Base-by-base conservation (phyloP, 1,284 basidiomycete genomes). In the Cutaneotrichosporon daszewskae region DNA sequence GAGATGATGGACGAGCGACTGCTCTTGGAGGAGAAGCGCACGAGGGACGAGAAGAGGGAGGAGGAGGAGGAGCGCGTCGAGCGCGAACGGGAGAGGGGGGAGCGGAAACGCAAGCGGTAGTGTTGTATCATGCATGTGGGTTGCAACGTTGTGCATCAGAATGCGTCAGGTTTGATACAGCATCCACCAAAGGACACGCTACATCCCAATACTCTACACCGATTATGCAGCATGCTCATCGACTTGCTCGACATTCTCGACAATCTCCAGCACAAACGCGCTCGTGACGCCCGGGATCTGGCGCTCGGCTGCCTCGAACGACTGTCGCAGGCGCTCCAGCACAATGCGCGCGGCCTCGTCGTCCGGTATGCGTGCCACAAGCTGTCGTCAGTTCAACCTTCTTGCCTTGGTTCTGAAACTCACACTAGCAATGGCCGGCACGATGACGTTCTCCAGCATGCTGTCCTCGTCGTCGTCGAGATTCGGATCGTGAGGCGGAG, bases 401-500 rank as follows among this genome's bases (percentile, higher is more conserved):
- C n/a, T n/a, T n/a, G n/a, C n/a, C n/a, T 12, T 11, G n/a, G 22
- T 11, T 4, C 22, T 5, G 17, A 2, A 1, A 76, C 84, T 69
- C 58, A 94, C 91, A 55, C 86, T 91, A 41, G 87, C 85, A 56
- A 95, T 84, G 14, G 89, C 90, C 18, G 91, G 91, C 27, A 94
- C 73, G 47, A 95, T 84, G 25, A 96, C 91, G n/a, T 87, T 88
- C 60, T 94, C 88, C 35, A 95, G 75, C 82, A 96, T 94, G 19
- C 85, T 85, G 60, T 87, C 85, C 11, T 85, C 83, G 32, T 87
- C 77, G 37, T 86, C 85, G 17, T 28, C 33, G 16, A 10, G 12
- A 24, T 19, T 39, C 26, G 25, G 19, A n/a, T n/a, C n/a, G n/a
- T n/a, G n/a, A n/a, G n/a, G n/a, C n/a, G n/a, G n/a, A n/a, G n/a